A percentile compares a stretch with the other conserved stretches of the same genome.
These are phyloP conservation scores for Inonotus hispidus DNA, from an alignment of 1,284 basidiomycete species.

Conservation along the genomic window DNA sequence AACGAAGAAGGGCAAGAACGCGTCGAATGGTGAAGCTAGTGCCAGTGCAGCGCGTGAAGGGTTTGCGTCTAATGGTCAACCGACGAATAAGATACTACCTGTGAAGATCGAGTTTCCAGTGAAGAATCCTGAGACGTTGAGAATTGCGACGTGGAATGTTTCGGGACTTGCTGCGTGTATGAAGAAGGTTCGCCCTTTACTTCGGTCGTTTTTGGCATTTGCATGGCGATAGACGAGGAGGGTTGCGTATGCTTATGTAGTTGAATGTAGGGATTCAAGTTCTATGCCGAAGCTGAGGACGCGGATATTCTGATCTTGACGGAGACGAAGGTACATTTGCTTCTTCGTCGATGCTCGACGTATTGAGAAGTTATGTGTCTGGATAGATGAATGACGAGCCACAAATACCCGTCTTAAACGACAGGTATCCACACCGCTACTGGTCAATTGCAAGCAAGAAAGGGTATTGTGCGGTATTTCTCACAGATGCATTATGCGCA, in stretches of 20 bases:
- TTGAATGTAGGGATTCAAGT: constrained; percentile 60
- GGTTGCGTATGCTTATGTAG: neutral
- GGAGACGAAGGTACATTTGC: constrained; percentile 63
- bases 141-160: constrained; percentile 74
- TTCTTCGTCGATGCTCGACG: constrained; percentile 5
- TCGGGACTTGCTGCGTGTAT: constrained; percentile 62
- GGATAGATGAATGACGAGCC: constrained; percentile 61
- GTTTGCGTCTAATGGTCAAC: constrained; percentile 42
- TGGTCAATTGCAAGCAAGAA: constrained; percentile 77
- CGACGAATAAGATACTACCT: constrained; percentile 71
- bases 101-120: constrained; percentile 54
- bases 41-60: neutral
- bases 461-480: constrained; percentile 52
- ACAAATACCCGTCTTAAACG: constrained; percentile 48
- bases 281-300: constrained; percentile 78
- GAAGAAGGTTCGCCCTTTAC: constrained; percentile 53
- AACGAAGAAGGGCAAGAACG: constrained; percentile 5
- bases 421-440: constrained; percentile 61
- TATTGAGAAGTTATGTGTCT: neutral
- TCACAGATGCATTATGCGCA: neutral
- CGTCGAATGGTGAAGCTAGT: neutral
- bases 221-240: no score
- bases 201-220: neutral
- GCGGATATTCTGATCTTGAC: constrained; percentile 76
- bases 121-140: constrained; percentile 39